phyloP scores from a whole-genome alignment of 208 protist species.

The Kentomonas sorsogonicus region DNA sequence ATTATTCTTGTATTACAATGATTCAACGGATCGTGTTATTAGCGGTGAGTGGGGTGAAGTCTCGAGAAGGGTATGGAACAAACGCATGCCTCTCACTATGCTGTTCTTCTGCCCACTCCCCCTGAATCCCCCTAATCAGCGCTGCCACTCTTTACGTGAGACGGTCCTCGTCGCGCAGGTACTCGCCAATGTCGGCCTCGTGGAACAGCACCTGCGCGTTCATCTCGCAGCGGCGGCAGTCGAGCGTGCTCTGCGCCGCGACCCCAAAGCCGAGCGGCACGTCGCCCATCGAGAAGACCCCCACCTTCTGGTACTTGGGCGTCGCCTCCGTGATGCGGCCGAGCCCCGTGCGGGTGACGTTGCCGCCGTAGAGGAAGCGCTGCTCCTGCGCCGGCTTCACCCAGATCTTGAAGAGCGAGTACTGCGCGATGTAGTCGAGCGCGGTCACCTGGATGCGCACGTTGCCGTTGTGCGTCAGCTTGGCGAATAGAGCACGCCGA shows the following conservation, averaged over 20 bases:
- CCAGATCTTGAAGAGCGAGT: conserved; percentile 98
- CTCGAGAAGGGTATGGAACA: background rate
- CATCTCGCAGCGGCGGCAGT: conserved; percentile 96
- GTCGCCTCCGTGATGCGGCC: conserved; percentile 98
- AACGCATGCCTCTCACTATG: background rate
- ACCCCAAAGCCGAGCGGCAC: conserved; percentile 97
- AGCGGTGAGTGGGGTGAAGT: background rate
- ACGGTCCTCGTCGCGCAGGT: conserved; percentile 95
- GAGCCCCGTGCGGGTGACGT: conserved; percentile 96
- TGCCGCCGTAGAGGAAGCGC: conserved; percentile 98
- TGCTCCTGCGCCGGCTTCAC: conserved; percentile 99
- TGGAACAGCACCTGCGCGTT: conserved; percentile 96
- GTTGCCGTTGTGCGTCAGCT: conserved; percentile 86
- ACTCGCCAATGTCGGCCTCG: conserved; percentile 98
- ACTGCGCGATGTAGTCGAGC: conserved; percentile 89
- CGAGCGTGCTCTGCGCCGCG: conserved; percentile 92
- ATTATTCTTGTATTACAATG: background rate
- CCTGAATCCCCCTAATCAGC: background rate
- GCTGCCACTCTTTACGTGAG: conserved; percentile 53
- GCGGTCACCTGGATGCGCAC: conserved; percentile 89
- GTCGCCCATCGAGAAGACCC: conserved; percentile 97
- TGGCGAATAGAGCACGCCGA: conserved; percentile 87
- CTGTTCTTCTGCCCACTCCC: background rate
- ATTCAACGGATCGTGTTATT: background rate
- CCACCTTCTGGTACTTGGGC: conserved; percentile 96